Percentiles rank a stretch among this genome's conserved stretches.
phyloP scores from a whole-genome alignment of 2,329 filamentous ascomycete species.

The Xylariaceae sp. region DNA sequence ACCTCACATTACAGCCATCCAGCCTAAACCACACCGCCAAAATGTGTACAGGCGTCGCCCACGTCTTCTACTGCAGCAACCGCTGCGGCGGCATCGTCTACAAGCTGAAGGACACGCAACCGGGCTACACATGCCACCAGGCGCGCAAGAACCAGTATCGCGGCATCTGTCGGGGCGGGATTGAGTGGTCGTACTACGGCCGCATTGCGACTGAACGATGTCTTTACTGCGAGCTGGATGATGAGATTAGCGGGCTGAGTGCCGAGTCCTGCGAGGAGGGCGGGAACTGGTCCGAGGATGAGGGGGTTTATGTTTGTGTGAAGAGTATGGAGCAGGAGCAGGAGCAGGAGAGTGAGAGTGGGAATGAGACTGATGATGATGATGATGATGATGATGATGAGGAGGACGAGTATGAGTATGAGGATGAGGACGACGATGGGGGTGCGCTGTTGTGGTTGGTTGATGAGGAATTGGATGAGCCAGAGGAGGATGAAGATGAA shows the following conservation, averaged over 20 bases:
- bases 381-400: no score
- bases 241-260: conserved; percentile 7
- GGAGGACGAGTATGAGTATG: no score
- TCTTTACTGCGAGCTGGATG: conserved; percentile 22
- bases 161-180: conserved; percentile 23
- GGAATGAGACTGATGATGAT: no score
- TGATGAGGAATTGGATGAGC: no score
- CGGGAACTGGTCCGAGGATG: conserved; percentile 9
- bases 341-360: no score
- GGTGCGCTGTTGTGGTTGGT: no score
- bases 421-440: no score
- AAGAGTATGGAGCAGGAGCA: not conserved
- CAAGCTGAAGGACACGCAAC: conserved; percentile 9
- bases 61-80: conserved; percentile 14
- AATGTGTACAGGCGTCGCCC: conserved; percentile 26
- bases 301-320: conserved; percentile 16
- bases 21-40: not conserved
- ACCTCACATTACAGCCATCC: not conserved
- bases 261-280: conserved; percentile 18
- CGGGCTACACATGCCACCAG: conserved; percentile 21
- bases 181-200: conserved; percentile 19
- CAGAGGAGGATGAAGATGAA: no score
- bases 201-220: conserved; percentile 17
- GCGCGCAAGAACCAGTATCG: conserved; percentile 9
- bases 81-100: conserved; percentile 16